A percentile compares a stretch with the other conserved stretches of the same genome.
phyloP scores from a whole-genome alignment of 2,329 filamentous ascomycete species.

The Monosporascus ibericus region DNA sequence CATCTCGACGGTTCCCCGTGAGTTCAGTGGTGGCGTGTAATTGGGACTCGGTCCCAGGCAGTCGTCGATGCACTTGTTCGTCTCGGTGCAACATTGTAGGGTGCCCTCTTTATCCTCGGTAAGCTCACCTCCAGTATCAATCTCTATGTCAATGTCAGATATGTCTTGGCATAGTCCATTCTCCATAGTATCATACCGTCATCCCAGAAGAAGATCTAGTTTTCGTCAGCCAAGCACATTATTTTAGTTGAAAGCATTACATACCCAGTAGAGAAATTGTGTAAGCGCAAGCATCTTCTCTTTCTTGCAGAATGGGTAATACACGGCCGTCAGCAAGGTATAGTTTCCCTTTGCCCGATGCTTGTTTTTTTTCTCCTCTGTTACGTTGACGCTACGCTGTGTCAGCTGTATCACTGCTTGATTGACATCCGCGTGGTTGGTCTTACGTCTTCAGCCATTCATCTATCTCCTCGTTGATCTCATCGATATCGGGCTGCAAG shows the following conservation, averaged over 20 bases:
- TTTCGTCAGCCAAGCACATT: no score
- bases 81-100: constrained; percentile 14
- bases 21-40: constrained; percentile 14
- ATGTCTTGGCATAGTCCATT: neutral
- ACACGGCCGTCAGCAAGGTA: constrained; percentile 18
- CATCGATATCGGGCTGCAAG: constrained; percentile 19
- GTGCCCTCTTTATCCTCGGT: constrained; percentile 21
- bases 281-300: constrained; percentile 20
- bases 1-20: constrained; percentile 19
- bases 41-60: constrained; percentile 18
- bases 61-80: constrained; percentile 19
- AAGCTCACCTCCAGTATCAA: constrained; percentile 23
- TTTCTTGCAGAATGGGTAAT: constrained; percentile 22
- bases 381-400: constrained; percentile 16
- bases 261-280: constrained; percentile 24
- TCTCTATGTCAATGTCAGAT: constrained; percentile 11
- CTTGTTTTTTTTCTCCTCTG: constrained; percentile 20
- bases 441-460: constrained; percentile 20
- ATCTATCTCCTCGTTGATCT: constrained; percentile 21
- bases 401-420: constrained; percentile 3
- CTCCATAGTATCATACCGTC: constrained; percentile 13
- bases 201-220: constrained; percentile 23
- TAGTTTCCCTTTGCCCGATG: constrained; percentile 22
- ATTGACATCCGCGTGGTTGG: neutral
- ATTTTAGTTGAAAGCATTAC: neutral